Percentiles rank a stretch among this genome's conserved stretches.
Conservation (phyloP, 2,329 filamentous ascomycete species). For the Claviceps pazoutovae region DNA sequence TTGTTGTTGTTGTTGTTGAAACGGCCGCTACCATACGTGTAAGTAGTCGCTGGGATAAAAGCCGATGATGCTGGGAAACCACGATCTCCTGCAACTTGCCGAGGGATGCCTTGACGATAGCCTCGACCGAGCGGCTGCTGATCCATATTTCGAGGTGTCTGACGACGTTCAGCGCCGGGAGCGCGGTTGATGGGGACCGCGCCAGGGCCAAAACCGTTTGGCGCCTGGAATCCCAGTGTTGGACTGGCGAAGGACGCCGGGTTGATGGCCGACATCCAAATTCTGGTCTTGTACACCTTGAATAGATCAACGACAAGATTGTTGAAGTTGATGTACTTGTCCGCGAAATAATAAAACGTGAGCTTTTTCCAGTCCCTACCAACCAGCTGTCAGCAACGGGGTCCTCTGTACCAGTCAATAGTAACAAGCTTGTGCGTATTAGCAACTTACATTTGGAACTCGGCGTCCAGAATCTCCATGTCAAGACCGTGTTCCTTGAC, state of each 20-base stretch:
- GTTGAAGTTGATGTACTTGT: conserved; percentile 98
- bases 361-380: conserved; percentile 94
- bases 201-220: conserved; percentile 51
- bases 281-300: conserved; percentile 98
- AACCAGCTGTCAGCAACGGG: conserved; percentile 5
- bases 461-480: conserved; percentile 97
- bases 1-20: conserved; percentile 18
- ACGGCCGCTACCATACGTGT: conserved; percentile 19
- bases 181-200: conserved; percentile 45
- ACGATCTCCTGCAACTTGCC: conserved; percentile 29
- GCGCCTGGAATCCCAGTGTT: conserved; percentile 55
- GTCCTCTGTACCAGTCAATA: neutral
- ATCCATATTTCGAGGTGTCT: conserved; percentile 28
- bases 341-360: conserved; percentile 97
- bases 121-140: conserved; percentile 25
- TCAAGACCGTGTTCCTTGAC: conserved; percentile 87
- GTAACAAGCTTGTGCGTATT: neutral
- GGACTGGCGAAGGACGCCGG: conserved; percentile 86
- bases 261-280: conserved; percentile 99
- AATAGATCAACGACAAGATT: conserved; percentile 92
- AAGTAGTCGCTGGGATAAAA: conserved; percentile 19
- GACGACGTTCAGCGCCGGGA: conserved; percentile 31
- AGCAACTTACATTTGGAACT: conserved; percentile 86
- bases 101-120: conserved; percentile 29
- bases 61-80: conserved; percentile 23